Conservation (phyloP, 768 basidiomycete genomes). For the Coprinopsis cinerea region DNA sequence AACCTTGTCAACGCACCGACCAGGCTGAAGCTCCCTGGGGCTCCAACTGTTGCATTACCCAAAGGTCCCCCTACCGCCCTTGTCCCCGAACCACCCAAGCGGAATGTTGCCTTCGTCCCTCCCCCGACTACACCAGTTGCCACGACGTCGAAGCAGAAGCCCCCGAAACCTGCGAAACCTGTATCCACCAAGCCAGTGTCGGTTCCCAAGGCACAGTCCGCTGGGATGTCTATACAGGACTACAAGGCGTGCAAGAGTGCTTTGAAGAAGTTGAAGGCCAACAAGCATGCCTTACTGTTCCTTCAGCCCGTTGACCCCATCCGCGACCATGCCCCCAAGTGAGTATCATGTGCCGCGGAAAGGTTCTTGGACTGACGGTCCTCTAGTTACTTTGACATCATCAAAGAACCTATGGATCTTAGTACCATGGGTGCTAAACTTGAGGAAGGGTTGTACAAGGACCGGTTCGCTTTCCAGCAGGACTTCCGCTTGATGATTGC, state of each 20-base stretch:
- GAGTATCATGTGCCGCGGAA: slow-evolving; percentile 19
- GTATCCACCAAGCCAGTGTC: slow-evolving; percentile 38
- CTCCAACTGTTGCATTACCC: slow-evolving; percentile 20
- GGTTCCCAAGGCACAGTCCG: slow-evolving; percentile 64
- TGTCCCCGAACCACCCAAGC: slow-evolving; percentile 25
- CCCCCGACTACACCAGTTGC: slow-evolving; percentile 23
- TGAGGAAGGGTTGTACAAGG: slow-evolving; percentile 78
- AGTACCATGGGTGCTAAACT: slow-evolving; percentile 84
- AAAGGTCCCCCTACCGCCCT: slow-evolving; percentile 26
- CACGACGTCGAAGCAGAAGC: slow-evolving; percentile 21
- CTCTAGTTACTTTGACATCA: slow-evolving; percentile 79
- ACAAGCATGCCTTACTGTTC: slow-evolving; percentile 74
- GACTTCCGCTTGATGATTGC: slow-evolving; percentile 86
- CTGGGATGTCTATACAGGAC: slow-evolving; percentile 75
- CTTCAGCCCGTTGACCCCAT: slow-evolving; percentile 94
- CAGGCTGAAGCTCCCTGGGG: slow-evolving; percentile 54
- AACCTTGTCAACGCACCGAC: slow-evolving; percentile 28
- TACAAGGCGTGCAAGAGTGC: slow-evolving; percentile 69
- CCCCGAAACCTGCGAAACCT: slow-evolving; percentile 17
- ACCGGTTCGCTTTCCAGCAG: slow-evolving; percentile 74
- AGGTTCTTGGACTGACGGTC: slow-evolving; percentile 11
- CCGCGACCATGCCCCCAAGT: slow-evolving; percentile 87
- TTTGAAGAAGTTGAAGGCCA: slow-evolving; percentile 69
- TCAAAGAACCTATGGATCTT: slow-evolving; percentile 94
- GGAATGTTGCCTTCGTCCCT: slow-evolving; percentile 31